Base-by-base conservation (phyloP, 768 basidiomycete genomes). In the Tricholoma furcatifolium region DNA sequence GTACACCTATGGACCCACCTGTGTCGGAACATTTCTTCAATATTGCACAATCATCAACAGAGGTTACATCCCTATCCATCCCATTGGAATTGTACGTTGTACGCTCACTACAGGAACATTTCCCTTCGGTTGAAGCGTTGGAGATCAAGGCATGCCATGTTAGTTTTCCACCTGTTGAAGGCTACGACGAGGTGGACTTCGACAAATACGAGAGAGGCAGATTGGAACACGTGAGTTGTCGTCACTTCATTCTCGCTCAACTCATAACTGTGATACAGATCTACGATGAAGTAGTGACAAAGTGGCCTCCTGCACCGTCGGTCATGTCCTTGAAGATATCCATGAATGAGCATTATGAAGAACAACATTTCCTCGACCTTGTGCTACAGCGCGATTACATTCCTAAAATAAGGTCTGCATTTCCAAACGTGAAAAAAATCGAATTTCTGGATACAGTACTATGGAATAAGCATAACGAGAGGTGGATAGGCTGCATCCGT, bases 381-480 rank as follows among this genome's bases (percentile, higher is more conserved):
- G 20, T 51, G 34, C 20, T 51, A 8, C 60, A 62, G 8, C 30
- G n/a, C 4, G 20, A 15, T n/a, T 20, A 51, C 10, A 44, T 62
- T 10, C 24, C 12, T 1, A 15, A 21, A 5, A 42, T 53, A 5
- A 17, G 42, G 8, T 23, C 23, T 5, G 49, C 40, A 7, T 62
- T 62, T 21, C 60, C 60, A 6, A 62, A 47, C 17, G 23, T 59
- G 15, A 39, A 31, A 20, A 42, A 35, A 8, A 18, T 55, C 11
- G 38, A 49, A 2, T 53, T 62, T 18, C 41, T 46, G 11, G 11
- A 23, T 6, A 39, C 43, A 10, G 15, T 62, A 1, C 31, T 50
- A 32, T 62, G 60, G 60, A 46, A 27, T 14, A 36, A 34, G 43
- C 21, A 20, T 14, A 35, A 41, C 9, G 49, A 39, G 2, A 34